Base-by-base conservation (phyloP, 2,329 filamentous ascomycete genomes). In the Cercospora sp. region DNA sequence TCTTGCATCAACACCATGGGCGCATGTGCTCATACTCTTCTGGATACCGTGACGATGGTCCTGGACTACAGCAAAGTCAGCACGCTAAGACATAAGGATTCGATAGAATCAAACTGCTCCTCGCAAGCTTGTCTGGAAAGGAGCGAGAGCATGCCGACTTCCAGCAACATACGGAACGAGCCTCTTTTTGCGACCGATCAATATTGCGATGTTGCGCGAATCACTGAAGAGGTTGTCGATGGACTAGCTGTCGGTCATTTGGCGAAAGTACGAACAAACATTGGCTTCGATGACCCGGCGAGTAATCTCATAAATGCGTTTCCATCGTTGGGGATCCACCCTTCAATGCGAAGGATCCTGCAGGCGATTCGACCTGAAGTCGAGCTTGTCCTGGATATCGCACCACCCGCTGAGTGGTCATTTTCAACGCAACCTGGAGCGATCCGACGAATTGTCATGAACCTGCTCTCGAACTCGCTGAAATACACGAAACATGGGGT, bases 401-500 rank as follows among this genome's bases (percentile, higher is more conserved):
- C 71, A n/a, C 60, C 65, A 13, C 63, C 69, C 23, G 33, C 66
- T 3, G 68, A 74, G 48, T 74, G 73, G 73, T 20, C 53, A 6
- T 73, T 70, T 23, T 61, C 63, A 5, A 72, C 70, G 4, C 68
- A 73, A 33, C 64, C 69, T 10, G 83, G 82, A 2, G 82, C 82
- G 0, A 80, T 82, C 70, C 76, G 79, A 13, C 76, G 82, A 7
- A 79, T 84, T 10, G 75, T 83, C 31, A 83, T 84, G 80, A 83
- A 84, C 64, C 63, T 84, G 0, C 80, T 28, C 13, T 59, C 55
- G 9, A 59, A 59, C 8, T 59, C 55, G 5, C 31, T 59, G 16
- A 59, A 59, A 13, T 59, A 84, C 68, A 84, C 81, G 0, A 71
- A 73, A 2, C 68, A 76, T 12, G 82, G 83, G 0, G 78, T 76